Evolutionary conservation across 768 basidiomycete genomes (phyloP).

Genomic region (Basidioascus undulatus): DNA sequence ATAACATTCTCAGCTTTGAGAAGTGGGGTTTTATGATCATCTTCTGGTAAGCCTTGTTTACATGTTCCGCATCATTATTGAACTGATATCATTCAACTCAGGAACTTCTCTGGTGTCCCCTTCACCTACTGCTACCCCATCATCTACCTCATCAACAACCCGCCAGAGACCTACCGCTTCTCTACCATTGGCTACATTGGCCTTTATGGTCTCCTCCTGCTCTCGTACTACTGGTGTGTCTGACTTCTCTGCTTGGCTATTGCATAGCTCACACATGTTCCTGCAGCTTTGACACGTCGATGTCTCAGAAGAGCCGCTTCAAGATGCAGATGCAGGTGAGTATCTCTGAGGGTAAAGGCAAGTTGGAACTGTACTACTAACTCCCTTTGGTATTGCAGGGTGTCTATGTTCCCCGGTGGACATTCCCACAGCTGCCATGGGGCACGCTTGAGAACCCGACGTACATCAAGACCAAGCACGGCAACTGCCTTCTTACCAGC

Average conservation of each 20-base stretch:
- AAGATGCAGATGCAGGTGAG: conserved; percentile 54
- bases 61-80: conserved; percentile 3
- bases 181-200: conserved; percentile 46
- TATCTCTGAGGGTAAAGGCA: conserved; percentile 6
- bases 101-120: conserved; percentile 32
- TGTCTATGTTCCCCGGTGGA: conserved; percentile 54
- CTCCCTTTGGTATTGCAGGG: too few species aligned
- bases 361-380: too few species aligned
- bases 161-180: conserved; percentile 67
- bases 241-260: not conserved
- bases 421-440: conserved; percentile 83
- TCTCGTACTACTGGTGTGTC: conserved; percentile 63
- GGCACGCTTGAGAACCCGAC: conserved; percentile 61
- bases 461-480: conserved; percentile 80
- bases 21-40: conserved; percentile 93
- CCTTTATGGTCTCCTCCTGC: conserved; percentile 50
- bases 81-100: too few species aligned
- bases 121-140: conserved; percentile 96
- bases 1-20: too few species aligned
- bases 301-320: conserved; percentile 92
- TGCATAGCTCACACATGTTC: not conserved
- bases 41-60: conserved; percentile 37
- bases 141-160: conserved; percentile 89
- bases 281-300: conserved; percentile 66
- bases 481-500: conserved; percentile 69